Conservation (phyloP, 306 rosid species). For the Parietaria judaica region DNA sequence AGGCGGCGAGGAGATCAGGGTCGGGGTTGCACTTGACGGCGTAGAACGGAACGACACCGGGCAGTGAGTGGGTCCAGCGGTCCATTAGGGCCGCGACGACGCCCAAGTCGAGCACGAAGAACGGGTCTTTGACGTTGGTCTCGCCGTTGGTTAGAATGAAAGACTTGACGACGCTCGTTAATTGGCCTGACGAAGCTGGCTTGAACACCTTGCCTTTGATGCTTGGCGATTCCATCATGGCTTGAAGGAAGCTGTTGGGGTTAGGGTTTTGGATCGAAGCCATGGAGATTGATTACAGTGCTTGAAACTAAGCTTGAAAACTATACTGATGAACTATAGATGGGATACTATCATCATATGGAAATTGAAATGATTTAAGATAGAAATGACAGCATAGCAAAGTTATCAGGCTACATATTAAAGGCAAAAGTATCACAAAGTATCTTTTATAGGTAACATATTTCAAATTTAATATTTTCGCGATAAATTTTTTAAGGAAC, state of each 20-base stretch:
- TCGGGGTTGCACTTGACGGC: constrained; percentile 57
- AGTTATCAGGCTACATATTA: too few species aligned
- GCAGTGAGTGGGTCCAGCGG: constrained; percentile 34
- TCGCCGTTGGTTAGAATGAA: background rate
- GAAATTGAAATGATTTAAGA: too few species aligned
- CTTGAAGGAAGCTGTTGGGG: background rate
- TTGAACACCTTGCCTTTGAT: background rate
- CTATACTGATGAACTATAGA: too few species aligned
- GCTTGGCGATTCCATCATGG: background rate
- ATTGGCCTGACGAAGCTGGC: too few species aligned
- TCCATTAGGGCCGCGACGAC: constrained; percentile 13
- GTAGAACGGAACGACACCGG: constrained; percentile 45
- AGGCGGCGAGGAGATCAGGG: constrained; percentile 24
- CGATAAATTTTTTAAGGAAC: too few species aligned
- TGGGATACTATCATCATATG: too few species aligned
- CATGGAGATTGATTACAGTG: background rate
- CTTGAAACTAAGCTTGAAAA: too few species aligned
- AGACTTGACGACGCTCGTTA: too few species aligned
- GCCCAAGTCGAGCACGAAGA: constrained; percentile 11
- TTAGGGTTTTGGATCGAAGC: background rate
- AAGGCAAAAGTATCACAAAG: too few species aligned
- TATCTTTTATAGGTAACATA: too few species aligned
- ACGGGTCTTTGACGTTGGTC: background rate
- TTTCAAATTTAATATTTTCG: too few species aligned
- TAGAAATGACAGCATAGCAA: too few species aligned